Conservation (phyloP, 768 basidiomycete species). For the Suillus lakei region DNA sequence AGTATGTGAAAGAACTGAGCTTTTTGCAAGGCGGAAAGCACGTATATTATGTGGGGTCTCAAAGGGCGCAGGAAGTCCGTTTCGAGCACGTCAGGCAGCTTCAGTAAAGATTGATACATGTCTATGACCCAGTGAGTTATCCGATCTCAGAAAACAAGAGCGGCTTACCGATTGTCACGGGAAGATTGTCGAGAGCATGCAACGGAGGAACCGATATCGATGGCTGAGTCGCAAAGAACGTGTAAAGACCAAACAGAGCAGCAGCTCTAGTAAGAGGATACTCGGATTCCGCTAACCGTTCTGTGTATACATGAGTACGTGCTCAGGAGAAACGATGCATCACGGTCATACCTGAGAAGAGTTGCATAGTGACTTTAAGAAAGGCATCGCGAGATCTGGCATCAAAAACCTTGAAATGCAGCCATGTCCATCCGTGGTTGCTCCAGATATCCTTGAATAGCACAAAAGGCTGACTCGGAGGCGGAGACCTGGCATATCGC, state of each 20-base stretch:
- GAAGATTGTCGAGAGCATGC: conserved; percentile 54
- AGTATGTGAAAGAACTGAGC: conserved; percentile 62
- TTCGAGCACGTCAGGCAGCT: conserved; percentile 51
- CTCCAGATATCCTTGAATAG: conserved; percentile 77
- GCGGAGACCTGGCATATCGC: conserved; percentile 42
- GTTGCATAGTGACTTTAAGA: conserved; percentile 58
- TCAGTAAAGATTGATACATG: conserved; percentile 51
- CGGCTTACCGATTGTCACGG: conserved; percentile 61
- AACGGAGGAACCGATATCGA: conserved; percentile 54
- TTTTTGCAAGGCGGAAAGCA: conserved; percentile 53
- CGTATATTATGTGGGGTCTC: conserved; percentile 52
- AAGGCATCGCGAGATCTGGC: conserved; percentile 66
- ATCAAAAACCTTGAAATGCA: conserved; percentile 79
- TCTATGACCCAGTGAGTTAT: conserved; percentile 46
- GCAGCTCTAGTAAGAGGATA: conserved; percentile 58
- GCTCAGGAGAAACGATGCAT: background rate
- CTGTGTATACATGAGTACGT: conserved; percentile 37
- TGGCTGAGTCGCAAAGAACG: conserved; percentile 73
- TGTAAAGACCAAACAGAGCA: conserved; percentile 72
- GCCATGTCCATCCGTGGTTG: conserved; percentile 70
- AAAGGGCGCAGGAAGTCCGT: conserved; percentile 48
- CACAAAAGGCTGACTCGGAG: conserved; percentile 58
- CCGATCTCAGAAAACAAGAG: conserved; percentile 10
- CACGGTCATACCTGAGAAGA: conserved; percentile 64
- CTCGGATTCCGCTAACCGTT: conserved; percentile 54